phyloP scores from a whole-genome alignment of 805 yeast species.

The Lipomyces yamadae region DNA sequence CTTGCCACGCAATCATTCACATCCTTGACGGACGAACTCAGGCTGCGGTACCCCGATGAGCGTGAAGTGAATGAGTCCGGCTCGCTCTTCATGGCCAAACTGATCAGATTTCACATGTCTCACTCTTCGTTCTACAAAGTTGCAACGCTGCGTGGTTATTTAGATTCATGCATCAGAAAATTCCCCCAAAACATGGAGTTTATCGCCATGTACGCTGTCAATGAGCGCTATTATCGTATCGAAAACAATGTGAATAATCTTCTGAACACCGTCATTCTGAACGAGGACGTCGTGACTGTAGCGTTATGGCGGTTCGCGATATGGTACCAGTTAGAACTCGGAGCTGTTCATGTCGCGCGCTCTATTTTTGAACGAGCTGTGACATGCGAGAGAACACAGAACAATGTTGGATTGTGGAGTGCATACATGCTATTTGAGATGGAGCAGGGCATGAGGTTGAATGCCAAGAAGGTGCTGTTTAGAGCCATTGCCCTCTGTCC shows the following conservation, averaged over 20 bases:
- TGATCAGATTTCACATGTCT: constrained; percentile 17
- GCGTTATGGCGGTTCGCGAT: constrained; percentile 24
- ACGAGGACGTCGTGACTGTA: constrained; percentile 8
- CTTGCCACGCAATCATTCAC: neutral
- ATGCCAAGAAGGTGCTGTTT: constrained; percentile 21
- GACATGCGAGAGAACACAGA: constrained; percentile 3
- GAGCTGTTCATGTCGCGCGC: constrained; percentile 17
- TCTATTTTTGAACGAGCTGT: constrained; percentile 24
- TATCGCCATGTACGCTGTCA: constrained; percentile 16
- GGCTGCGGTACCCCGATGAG: neutral
- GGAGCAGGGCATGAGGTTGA: neutral
- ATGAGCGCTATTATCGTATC: constrained; percentile 21
- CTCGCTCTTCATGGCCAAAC: constrained; percentile 13
- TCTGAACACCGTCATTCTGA: constrained; percentile 13
- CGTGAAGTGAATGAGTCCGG: neutral
- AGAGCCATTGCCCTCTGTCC: constrained; percentile 33
- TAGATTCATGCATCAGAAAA: constrained; percentile 14
- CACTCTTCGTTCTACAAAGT: constrained; percentile 20
- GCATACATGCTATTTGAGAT: constrained; percentile 21
- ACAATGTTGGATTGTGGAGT: constrained; percentile 20
- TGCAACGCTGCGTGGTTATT: constrained; percentile 20
- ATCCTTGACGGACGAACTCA: constrained; percentile 7
- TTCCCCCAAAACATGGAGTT: constrained; percentile 24
- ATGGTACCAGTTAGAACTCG: constrained; percentile 12
- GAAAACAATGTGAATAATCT: constrained; percentile 23